Conservation (phyloP, 306 rosid species). For the Malus orientalis region DNA sequence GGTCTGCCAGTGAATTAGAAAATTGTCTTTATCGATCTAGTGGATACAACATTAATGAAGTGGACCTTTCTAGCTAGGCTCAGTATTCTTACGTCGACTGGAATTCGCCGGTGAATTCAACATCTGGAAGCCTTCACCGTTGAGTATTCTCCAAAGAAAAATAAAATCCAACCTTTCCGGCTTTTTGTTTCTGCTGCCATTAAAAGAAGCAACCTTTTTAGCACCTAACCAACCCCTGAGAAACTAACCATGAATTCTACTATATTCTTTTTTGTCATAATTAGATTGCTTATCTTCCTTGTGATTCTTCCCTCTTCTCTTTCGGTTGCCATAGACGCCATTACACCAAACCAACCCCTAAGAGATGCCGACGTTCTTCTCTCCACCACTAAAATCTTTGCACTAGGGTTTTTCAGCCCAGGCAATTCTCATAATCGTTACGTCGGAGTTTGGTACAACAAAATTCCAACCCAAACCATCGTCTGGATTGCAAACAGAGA, state of each 20-base stretch:
- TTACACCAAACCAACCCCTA: conserved; percentile 21
- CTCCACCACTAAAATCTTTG: conserved; percentile 32
- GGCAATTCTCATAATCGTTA: conserved; percentile 19
- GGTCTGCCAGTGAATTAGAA: no score
- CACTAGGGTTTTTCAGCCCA: conserved; percentile 53
- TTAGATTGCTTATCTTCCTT: background rate
- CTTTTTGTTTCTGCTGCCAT: no score
- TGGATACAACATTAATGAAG: background rate
- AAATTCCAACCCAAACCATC: conserved; percentile 12
- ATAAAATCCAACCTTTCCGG: no score
- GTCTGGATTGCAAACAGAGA: conserved; percentile 74
- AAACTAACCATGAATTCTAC: background rate
- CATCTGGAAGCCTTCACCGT: no score
- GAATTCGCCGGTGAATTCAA: no score
- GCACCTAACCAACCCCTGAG: background rate
- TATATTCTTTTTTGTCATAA: no score
- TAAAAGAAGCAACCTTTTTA: no score
- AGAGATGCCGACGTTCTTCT: conserved; percentile 47
- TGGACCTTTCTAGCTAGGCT: no score
- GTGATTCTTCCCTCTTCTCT: background rate
- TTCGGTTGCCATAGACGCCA: conserved; percentile 5
- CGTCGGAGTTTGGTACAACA: conserved; percentile 51
- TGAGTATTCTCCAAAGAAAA: no score
- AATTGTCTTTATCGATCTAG: no score
- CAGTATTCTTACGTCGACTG: background rate